Conservation (phyloP, 2,329 filamentous ascomycete species). For the Capronia americana region DNA sequence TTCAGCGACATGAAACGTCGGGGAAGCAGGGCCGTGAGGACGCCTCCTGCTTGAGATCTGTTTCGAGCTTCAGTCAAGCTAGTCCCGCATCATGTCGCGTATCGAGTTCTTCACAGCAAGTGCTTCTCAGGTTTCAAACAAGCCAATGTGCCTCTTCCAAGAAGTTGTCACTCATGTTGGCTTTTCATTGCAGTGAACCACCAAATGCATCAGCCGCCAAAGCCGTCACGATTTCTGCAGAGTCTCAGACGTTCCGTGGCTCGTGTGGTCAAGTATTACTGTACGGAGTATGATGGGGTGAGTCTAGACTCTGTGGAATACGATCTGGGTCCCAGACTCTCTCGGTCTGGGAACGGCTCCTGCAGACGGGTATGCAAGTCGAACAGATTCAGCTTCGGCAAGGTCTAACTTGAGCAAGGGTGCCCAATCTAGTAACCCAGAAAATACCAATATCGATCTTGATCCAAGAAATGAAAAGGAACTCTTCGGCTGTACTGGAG, state of each 20-base stretch:
- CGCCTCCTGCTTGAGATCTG: background rate
- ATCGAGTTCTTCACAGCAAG: background rate
- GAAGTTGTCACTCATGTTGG: background rate
- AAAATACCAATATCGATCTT: background rate
- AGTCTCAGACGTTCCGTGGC: background rate
- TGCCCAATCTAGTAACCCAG: slow-evolving; percentile 1
- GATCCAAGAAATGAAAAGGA: background rate
- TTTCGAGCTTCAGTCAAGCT: background rate
- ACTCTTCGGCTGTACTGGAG: background rate
- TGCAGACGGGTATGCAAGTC: slow-evolving; percentile 2
- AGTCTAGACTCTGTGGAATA: slow-evolving; percentile 14
- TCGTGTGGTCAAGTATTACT: background rate
- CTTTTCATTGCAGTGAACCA: background rate
- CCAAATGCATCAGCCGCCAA: background rate
- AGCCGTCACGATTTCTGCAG: background rate
- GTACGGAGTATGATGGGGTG: background rate
- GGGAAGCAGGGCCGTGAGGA: background rate
- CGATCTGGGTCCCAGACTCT: background rate
- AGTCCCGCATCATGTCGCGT: background rate
- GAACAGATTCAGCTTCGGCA: slow-evolving; percentile 2
- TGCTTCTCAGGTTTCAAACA: background rate
- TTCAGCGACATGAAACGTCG: background rate
- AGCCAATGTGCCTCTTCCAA: background rate
- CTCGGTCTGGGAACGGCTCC: slow-evolving; percentile 11
- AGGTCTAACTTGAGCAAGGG: slow-evolving; percentile 4